A percentile compares a stretch with the other conserved stretches of the same genome.
These are phyloP conservation scores for Aphanomyces euteiches DNA, from an alignment of 352 stramenopile species.

Conservation along the genomic window DNA sequence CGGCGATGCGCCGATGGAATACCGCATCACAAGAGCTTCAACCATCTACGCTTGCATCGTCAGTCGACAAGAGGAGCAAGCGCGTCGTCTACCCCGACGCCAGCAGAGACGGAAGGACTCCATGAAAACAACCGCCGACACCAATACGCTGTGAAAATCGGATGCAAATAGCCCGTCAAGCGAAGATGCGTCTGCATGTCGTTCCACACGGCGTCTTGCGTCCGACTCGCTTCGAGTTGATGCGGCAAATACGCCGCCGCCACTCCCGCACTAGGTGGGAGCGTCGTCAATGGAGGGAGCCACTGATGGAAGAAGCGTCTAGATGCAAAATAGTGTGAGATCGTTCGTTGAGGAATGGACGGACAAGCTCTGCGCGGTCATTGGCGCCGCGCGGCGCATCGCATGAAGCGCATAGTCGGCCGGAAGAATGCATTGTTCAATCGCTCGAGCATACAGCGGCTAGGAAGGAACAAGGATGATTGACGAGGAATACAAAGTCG, in stretches of 20 bases:
- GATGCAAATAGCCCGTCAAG: constrained; percentile 14
- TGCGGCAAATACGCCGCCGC: neutral
- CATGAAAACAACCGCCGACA: neutral
- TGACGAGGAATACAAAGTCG: neutral
- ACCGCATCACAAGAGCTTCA: neutral
- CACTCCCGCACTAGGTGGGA: neutral
- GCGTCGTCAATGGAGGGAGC: neutral
- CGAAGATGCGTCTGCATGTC: constrained; percentile 22
- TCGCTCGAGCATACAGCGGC: constrained; percentile 3
- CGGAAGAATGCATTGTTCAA: neutral
- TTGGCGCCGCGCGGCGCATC: neutral
- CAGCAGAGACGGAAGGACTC: constrained; percentile 1
- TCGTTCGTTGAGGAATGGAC: neutral
- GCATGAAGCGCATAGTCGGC: constrained; percentile 1
- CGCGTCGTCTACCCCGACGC: neutral
- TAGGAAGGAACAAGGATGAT: neutral
- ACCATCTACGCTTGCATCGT: neutral
- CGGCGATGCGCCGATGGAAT: neutral
- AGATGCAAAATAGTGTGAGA: neutral
- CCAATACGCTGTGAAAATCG: constrained; percentile 10
- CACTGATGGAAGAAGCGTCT: neutral
- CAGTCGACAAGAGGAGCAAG: neutral
- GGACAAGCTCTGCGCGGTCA: neutral
- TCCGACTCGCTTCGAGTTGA: constrained; percentile 19
- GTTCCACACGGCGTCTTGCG: constrained; percentile 16